Percentiles rank a stretch among this genome's conserved stretches.
phyloP scores from a whole-genome alignment of 768 basidiomycete species.

The Leucosporidium scottii region DNA sequence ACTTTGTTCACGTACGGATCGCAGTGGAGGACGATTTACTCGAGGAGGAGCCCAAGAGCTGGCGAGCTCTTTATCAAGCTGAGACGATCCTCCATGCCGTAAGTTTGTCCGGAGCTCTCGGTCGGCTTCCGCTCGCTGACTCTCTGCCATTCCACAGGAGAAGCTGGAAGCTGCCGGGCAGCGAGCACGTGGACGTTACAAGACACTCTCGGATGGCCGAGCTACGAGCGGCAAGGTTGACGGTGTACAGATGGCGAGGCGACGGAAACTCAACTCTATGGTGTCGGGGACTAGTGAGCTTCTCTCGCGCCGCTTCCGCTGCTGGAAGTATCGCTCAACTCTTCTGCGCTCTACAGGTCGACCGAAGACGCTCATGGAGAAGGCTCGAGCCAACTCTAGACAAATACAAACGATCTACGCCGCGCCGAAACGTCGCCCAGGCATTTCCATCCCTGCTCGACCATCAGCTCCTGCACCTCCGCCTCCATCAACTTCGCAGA shows the following conservation, averaged over 20 bases:
- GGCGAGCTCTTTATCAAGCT: slow-evolving; percentile 7
- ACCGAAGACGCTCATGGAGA: slow-evolving; percentile 18
- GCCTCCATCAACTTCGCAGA: no score
- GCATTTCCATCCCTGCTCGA: no score
- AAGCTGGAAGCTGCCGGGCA: slow-evolving; percentile 1
- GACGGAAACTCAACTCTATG: background rate
- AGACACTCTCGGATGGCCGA: background rate
- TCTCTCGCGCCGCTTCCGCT: no score
- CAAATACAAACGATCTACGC: slow-evolving; percentile 22
- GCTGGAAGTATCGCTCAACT: background rate
- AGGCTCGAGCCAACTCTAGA: slow-evolving; percentile 8
- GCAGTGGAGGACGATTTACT: slow-evolving; percentile 15
- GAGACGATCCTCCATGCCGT: slow-evolving; percentile 18
- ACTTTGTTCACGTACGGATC: slow-evolving; percentile 23
- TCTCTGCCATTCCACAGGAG: no score
- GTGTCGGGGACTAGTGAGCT: background rate
- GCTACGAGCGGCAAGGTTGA: slow-evolving; percentile 10
- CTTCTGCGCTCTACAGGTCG: background rate
- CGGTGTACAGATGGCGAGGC: background rate
- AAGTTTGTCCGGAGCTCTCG: background rate
- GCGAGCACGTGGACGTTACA: slow-evolving; percentile 7
- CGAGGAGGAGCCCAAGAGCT: slow-evolving; percentile 5
- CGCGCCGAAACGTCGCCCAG: slow-evolving; percentile 4
- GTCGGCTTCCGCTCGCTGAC: no score
- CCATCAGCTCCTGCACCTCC: no score